phyloP scores from a whole-genome alignment of 1,284 basidiomycete species.

The Ustilago shanxiensis region DNA sequence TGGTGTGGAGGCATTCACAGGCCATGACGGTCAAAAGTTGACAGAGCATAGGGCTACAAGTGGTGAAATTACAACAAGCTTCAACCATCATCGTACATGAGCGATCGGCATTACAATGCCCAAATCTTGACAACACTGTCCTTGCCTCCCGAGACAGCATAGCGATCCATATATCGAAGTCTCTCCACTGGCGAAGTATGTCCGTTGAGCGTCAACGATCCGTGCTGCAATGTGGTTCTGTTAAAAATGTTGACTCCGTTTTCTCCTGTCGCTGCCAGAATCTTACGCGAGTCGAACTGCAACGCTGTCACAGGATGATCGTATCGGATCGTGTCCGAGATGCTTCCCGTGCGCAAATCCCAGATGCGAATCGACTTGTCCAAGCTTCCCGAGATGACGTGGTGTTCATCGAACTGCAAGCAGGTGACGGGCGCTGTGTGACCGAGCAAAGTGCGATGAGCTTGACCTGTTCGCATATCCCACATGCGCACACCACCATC shows the following conservation, averaged over 20 bases:
- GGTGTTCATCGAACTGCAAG: constrained; percentile 95
- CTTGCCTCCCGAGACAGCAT: constrained; percentile 88
- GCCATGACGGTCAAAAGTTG: not conserved
- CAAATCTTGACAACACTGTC: constrained; percentile 93
- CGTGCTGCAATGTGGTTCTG: constrained; percentile 90
- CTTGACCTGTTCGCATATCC: constrained; percentile 98
- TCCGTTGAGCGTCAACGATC: constrained; percentile 86
- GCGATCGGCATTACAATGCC: constrained; percentile 78
- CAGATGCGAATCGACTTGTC: constrained; percentile 85
- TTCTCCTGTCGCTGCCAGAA: constrained; percentile 92
- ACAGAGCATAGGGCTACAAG: not conserved
- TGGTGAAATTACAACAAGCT: not conserved
- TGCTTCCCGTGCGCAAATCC: constrained; percentile 92
- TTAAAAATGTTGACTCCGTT: constrained; percentile 96
- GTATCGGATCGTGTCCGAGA: constrained; percentile 89
- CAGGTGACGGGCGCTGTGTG: constrained; percentile 94
- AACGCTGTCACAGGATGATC: constrained; percentile 90
- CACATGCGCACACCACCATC: constrained; percentile 98
- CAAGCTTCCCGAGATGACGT: constrained; percentile 89
- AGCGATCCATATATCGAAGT: constrained; percentile 95
- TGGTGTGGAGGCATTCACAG: no score
- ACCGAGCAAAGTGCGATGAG: constrained; percentile 90
- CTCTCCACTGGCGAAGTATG: constrained; percentile 90
- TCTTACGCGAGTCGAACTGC: constrained; percentile 93
- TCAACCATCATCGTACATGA: not conserved